phyloP scores from a whole-genome alignment of 306 rosid genomes.

The Ammopiptanthus mongolicus region DNA sequence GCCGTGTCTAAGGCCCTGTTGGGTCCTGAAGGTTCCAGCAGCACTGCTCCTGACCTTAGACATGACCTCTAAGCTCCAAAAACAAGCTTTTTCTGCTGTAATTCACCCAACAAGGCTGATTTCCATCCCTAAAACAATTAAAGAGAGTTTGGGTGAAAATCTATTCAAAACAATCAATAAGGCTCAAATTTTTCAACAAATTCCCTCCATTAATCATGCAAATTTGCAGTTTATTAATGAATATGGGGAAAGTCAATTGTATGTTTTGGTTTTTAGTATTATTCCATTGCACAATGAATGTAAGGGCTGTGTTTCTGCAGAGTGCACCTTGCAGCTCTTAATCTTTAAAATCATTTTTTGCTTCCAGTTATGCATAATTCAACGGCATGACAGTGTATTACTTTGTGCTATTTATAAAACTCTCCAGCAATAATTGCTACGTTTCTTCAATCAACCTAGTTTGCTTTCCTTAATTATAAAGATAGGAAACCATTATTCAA shows the following conservation, averaged over 20 bases:
- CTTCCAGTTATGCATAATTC: neutral
- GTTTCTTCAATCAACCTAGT: neutral
- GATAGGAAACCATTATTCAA: neutral
- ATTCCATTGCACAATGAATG: neutral
- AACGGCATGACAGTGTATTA: neutral
- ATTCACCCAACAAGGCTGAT: no score
- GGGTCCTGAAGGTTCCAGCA: no score
- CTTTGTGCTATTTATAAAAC: neutral
- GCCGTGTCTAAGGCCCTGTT: no score
- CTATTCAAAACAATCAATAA: no score
- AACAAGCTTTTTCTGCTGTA: no score
- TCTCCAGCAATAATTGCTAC: neutral
- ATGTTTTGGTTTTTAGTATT: neutral
- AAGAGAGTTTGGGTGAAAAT: no score
- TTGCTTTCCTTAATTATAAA: neutral
- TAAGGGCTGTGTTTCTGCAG: slow-evolving; percentile 8
- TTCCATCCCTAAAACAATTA: no score
- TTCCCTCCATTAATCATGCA: no score
- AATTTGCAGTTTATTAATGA: no score
- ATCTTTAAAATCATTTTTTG: neutral
- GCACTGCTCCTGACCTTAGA: no score
- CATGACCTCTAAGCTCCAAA: no score
- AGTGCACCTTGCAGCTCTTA: neutral
- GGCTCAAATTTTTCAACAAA: no score
- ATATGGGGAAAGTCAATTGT: neutral